Evolutionary conservation across 2,329 filamentous ascomycete genomes (phyloP).

Genomic region (Rachicladosporium sp.): DNA sequence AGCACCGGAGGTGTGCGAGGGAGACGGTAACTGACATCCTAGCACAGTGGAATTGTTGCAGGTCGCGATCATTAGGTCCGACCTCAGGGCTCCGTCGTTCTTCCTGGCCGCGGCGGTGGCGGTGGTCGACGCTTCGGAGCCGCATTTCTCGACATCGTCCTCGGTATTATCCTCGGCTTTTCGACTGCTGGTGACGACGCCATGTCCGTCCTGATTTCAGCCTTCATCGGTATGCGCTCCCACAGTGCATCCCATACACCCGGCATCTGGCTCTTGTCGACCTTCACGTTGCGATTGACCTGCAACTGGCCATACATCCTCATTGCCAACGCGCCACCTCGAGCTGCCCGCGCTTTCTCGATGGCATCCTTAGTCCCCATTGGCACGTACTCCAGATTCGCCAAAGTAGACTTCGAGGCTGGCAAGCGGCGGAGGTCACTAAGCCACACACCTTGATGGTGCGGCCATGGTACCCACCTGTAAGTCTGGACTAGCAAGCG

Average conservation of each 20-base stretch:
- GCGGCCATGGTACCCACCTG: conserved; percentile 27
- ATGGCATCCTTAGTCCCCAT: conserved; percentile 19
- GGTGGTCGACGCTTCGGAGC: too few species aligned
- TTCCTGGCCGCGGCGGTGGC: too few species aligned
- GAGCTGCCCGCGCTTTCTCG: conserved; percentile 6
- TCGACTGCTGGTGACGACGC: background rate
- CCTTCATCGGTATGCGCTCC: conserved; percentile 15
- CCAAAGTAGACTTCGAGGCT: conserved; percentile 5
- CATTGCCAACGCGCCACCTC: conserved; percentile 6
- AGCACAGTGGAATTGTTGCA: too few species aligned
- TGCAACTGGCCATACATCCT: conserved; percentile 14
- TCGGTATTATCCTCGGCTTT: too few species aligned
- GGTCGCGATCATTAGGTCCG: too few species aligned
- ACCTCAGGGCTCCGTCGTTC: too few species aligned
- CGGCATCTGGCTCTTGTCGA: conserved; percentile 10
- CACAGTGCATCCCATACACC: conserved; percentile 20
- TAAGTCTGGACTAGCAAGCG: conserved; percentile 29
- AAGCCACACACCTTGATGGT: conserved; percentile 15
- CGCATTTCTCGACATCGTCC: too few species aligned
- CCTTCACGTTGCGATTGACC: conserved; percentile 8
- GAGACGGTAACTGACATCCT: too few species aligned
- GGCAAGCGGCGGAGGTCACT: conserved; percentile 15
- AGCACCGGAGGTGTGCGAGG: too few species aligned
- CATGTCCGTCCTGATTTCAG: conserved; percentile 1
- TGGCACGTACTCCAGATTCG: conserved; percentile 21